A percentile compares a stretch with the other conserved stretches of the same genome.
phyloP scores from a whole-genome alignment of 1,139 yeast genomes.

The Zygotorulaspora mrakii region DNA sequence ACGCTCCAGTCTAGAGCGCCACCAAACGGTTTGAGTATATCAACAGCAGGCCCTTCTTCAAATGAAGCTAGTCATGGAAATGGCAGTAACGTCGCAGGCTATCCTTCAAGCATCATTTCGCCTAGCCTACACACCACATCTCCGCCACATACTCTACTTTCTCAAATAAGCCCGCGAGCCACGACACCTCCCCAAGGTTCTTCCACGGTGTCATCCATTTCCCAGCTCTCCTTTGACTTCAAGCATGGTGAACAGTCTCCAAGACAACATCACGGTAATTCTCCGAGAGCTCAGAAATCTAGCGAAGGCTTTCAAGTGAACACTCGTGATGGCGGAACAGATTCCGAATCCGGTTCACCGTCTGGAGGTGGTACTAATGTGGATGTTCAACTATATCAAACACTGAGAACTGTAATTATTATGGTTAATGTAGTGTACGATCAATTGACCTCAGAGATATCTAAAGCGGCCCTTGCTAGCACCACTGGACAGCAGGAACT shows the following conservation, averaged over 20 bases:
- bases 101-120: constrained; percentile 2
- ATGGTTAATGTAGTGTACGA: constrained; percentile 78
- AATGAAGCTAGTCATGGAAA: constrained; percentile 3
- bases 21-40: constrained; percentile 8
- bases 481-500: constrained; percentile 35
- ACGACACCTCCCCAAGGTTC: constrained; percentile 11
- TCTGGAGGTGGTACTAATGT: constrained; percentile 47
- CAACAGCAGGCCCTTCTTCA: constrained; percentile 6
- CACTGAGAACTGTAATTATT: constrained; percentile 68
- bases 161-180: constrained; percentile 7
- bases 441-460: constrained; percentile 72
- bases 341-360: constrained; percentile 16
- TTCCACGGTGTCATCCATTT: constrained; percentile 9
- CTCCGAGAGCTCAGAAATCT: constrained; percentile 14
- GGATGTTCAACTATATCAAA: constrained; percentile 70
- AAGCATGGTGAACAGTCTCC: constrained; percentile 14
- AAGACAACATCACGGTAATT: constrained; percentile 15
- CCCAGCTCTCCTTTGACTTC: constrained; percentile 11
- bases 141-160: constrained; percentile 7
- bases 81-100: constrained; percentile 1
- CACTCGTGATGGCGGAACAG: constrained; percentile 25
- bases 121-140: constrained; percentile 7
- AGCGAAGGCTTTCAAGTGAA: constrained; percentile 17
- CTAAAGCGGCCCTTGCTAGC: constrained; percentile 60
- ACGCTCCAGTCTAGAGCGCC: constrained; percentile 23